Evolutionary conservation across 2,329 filamentous ascomycete species (phyloP).

Genomic region (Neospermospora avenae): DNA sequence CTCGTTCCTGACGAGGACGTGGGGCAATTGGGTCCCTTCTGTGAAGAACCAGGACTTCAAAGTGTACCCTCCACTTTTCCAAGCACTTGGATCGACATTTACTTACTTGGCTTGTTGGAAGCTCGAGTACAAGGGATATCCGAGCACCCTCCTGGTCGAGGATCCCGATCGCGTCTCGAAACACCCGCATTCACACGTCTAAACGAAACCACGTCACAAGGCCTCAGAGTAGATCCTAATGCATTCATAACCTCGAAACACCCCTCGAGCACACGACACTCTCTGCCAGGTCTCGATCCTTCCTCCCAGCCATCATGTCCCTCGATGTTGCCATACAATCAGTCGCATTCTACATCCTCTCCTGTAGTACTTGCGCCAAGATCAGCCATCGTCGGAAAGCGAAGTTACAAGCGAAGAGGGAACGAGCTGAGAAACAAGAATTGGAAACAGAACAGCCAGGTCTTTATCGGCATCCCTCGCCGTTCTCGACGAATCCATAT

Average conservation of each 20-base stretch:
- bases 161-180: slow-evolving; percentile 21
- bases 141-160: slow-evolving; percentile 6
- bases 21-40: not conserved
- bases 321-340: slow-evolving; percentile 65
- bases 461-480: slow-evolving; percentile 73
- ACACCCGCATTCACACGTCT: slow-evolving; percentile 14
- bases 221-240: slow-evolving; percentile 18
- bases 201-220: not conserved
- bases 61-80: not conserved
- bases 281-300: not conserved
- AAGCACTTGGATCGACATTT: not conserved
- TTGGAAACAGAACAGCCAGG: slow-evolving; percentile 68
- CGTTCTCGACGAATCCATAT: slow-evolving; percentile 82
- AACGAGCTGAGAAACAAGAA: slow-evolving; percentile 61
- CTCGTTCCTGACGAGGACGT: not conserved
- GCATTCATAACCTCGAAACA: slow-evolving; percentile 21
- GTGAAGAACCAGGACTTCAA: not conserved
- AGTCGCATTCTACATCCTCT: slow-evolving; percentile 72
- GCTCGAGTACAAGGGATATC: not conserved
- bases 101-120: not conserved
- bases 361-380: slow-evolving; percentile 75
- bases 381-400: slow-evolving; percentile 67
- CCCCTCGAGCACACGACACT: slow-evolving; percentile 15
- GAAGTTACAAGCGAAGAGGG: slow-evolving; percentile 65
- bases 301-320: slow-evolving; percentile 40